phyloP scores from a whole-genome alignment of 495 filamentous ascomycete genomes.

The Achaetomiella virescens region DNA sequence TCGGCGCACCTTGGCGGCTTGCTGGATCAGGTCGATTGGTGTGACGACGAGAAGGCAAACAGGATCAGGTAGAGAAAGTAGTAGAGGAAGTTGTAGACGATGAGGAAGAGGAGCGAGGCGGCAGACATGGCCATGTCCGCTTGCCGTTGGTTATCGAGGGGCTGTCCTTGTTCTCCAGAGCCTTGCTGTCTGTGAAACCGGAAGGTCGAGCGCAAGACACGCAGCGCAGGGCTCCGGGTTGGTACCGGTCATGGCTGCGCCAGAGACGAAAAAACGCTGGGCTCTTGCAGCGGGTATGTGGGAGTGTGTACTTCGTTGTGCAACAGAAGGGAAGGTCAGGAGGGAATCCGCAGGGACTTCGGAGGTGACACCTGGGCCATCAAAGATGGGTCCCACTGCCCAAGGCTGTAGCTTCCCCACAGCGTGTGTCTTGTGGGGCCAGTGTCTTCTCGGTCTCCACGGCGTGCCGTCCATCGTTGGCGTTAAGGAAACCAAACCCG shows the following conservation, averaged over 20 bases:
- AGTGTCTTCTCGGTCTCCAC: neutral
- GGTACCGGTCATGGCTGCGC: conserved; percentile 15
- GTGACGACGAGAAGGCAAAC: conserved; percentile 70
- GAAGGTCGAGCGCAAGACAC: conserved; percentile 4
- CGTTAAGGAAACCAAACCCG: too few species aligned
- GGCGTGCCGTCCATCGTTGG: neutral
- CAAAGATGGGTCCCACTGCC: too few species aligned
- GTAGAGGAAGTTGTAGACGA: conserved; percentile 79
- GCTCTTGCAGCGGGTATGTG: too few species aligned
- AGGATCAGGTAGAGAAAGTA: conserved; percentile 68
- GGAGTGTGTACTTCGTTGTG: too few species aligned
- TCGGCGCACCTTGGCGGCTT: conserved; percentile 57
- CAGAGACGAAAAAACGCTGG: too few species aligned
- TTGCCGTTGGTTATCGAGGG: neutral
- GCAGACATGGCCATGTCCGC: conserved; percentile 24
- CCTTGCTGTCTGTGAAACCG: neutral
- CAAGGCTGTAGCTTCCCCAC: too few species aligned
- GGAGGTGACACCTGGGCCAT: too few species aligned
- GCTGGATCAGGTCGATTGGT: conserved; percentile 76
- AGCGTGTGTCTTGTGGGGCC: neutral
- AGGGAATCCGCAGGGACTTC: too few species aligned
- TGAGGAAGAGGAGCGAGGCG: conserved; percentile 51
- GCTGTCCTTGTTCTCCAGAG: neutral
- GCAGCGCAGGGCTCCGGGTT: neutral
- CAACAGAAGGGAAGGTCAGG: too few species aligned